Evolutionary conservation across 2,329 filamentous ascomycete species (phyloP), one percentile per base, ranked within the genome.

Genomic region (Lasiodiplodia theobromae): DNA sequence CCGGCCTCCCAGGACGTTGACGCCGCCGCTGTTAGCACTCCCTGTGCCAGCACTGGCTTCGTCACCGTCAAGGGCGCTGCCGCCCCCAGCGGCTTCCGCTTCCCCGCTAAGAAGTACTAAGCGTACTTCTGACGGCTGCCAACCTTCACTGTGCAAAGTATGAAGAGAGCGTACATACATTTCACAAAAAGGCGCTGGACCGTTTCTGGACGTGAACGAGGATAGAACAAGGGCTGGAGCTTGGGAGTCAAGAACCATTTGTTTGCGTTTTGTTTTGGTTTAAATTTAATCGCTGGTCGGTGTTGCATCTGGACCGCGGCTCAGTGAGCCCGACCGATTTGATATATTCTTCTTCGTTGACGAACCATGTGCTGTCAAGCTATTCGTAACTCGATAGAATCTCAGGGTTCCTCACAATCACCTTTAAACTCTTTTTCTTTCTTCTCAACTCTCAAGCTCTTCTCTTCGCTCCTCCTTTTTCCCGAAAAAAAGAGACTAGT

Each of bases 361-460:
- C 31, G 31, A 52, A 47, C 40, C 28, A 52, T 28, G 16, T 34
- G 25, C 47, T 64, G 60, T 64, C 25, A 64, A 64, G 60, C 60
- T 64, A 64, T 38, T 64, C 16, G 60, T 64, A 64, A 58, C 57
- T 64, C 60, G 60, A 52, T 64, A 64, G 60, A 64, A 64, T 64
- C 28, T 52, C 60, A 64, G 60, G 60, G 60, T 52, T 64, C 28
- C 31, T 21, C 58, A 16, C 58, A 25, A 62, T 18, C 28, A 25
- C 44, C 8, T 60, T 60, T 8, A 23, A 34, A 21, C 12, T 34
- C 37, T 64, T 49, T 21, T 63, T 51, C 57, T 51, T 44, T n/a
- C 11, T 38, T 38, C 14, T 52, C 21, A 23, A 64, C 47, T 38
- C 31, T 49, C 28, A 52, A 64, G 58, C 21, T 25, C 18, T 40